Conservation (phyloP, 129 eudicot genomes). For the Silybum marianum region DNA sequence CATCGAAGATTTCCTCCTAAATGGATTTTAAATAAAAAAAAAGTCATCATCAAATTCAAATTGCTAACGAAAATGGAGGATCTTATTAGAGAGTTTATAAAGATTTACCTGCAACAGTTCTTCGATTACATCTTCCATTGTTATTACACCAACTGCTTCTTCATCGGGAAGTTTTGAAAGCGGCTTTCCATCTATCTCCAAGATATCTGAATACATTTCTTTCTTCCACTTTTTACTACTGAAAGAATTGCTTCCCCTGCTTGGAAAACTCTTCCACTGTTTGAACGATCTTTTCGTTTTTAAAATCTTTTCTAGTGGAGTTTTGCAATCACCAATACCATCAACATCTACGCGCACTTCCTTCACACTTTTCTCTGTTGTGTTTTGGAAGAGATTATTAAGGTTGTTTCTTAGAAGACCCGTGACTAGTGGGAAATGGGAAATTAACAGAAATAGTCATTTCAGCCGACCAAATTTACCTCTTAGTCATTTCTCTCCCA, state of each 20-base stretch:
- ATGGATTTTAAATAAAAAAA: neutral
- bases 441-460: too few relatives aligned
- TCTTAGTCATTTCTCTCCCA: too few relatives aligned
- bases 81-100: neutral
- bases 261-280: conserved; percentile 89
- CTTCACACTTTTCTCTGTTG: conserved; percentile 34
- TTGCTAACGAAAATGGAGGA: neutral
- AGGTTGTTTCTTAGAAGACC: too few relatives aligned
- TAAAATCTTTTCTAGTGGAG: conserved; percentile 45
- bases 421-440: too few relatives aligned
- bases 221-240: conserved; percentile 76
- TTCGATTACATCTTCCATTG: conserved; percentile 95
- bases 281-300: conserved; percentile 58
- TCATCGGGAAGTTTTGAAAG: conserved; percentile 73
- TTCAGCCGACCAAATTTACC: too few relatives aligned
- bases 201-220: conserved; percentile 76
- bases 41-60: neutral
- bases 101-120: conserved; percentile 75
- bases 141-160: conserved; percentile 86
- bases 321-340: conserved; percentile 44
- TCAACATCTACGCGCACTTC: conserved; percentile 74
- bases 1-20: conserved; percentile 95
- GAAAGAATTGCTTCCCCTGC: conserved; percentile 61
- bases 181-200: conserved; percentile 67
- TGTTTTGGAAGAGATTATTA: neutral